Evolutionary conservation across 2,329 filamentous ascomycete genomes (phyloP).

Genomic region (Nothomitra cinnamomea): DNA sequence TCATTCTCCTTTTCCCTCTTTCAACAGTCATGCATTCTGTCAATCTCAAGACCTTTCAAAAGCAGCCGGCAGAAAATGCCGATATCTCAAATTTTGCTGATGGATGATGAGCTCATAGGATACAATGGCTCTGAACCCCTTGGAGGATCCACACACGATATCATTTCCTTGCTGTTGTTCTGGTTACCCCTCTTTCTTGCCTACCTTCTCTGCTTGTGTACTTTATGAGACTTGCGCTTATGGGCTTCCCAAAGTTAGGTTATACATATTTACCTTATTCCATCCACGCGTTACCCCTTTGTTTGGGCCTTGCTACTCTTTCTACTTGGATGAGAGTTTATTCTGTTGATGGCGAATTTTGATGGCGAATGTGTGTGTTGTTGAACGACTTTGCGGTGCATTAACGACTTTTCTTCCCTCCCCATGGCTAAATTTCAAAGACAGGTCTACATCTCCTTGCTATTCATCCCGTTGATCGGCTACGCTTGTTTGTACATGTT

Average conservation of each 20-base stretch:
- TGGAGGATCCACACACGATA: not conserved
- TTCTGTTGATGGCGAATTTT: not conserved
- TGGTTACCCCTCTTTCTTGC: not conserved
- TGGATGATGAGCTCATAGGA: not conserved
- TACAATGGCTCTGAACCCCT: constrained; percentile 1
- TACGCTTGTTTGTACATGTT: not conserved
- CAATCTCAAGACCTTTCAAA: not conserved
- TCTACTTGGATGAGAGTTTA: not conserved
- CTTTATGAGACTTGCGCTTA: constrained; percentile 1
- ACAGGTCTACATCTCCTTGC: constrained; percentile 1
- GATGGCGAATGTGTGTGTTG: not conserved
- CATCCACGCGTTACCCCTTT: not conserved
- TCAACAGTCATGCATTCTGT: not conserved
- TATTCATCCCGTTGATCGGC: not conserved
- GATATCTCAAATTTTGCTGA: not conserved
- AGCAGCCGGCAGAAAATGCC: not conserved
- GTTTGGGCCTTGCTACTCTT: not conserved
- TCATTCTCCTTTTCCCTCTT: not conserved
- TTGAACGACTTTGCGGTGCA: not conserved
- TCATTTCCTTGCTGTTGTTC: not conserved
- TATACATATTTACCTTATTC: not conserved
- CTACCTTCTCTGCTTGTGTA: not conserved
- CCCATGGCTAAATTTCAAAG: not conserved
- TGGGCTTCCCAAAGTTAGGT: not conserved
- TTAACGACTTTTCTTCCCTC: not conserved